A percentile compares a stretch with the other conserved stretches of the same genome.
Conservation (phyloP, 805 yeast genomes). For the Priceomyces castillae region DNA sequence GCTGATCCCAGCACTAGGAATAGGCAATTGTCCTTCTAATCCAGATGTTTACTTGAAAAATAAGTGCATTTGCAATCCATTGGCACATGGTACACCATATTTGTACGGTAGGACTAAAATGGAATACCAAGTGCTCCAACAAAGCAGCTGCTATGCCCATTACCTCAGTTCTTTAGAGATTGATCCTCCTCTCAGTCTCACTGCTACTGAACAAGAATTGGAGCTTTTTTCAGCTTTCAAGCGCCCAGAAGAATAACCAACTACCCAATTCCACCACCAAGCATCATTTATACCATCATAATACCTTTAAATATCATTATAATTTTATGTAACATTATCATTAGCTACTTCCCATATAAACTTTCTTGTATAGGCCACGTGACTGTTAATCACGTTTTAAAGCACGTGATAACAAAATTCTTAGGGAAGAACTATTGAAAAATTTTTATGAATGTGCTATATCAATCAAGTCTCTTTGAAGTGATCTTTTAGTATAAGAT, state of each 20-base stretch:
- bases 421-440: too few species aligned
- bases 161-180: conserved; percentile 4
- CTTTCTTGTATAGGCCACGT: too few species aligned
- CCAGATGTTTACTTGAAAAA: conserved; percentile 6
- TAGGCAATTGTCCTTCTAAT: conserved; percentile 13
- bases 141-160: conserved; percentile 4
- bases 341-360: too few species aligned
- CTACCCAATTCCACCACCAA: background rate
- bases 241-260: background rate
- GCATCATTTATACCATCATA: too few species aligned
- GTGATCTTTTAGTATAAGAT: background rate
- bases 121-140: conserved; percentile 3
- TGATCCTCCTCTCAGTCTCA: conserved; percentile 3
- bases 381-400: too few species aligned
- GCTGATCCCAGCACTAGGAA: conserved; percentile 5
- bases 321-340: too few species aligned
- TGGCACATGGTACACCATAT: conserved; percentile 2
- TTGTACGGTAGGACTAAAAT: conserved; percentile 1
- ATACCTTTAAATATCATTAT: too few species aligned
- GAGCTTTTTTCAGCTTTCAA: conserved; percentile 1
- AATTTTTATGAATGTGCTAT: background rate
- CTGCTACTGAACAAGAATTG: background rate
- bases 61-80: conserved; percentile 12
- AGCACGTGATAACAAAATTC: too few species aligned
- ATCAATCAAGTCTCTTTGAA: background rate